Percentiles rank a stretch among this genome's conserved stretches.
These are phyloP conservation scores for Miscanthus sacchariflorus DNA, from an alignment of 202 grass and related monocot species.

Conservation along the genomic window DNA sequence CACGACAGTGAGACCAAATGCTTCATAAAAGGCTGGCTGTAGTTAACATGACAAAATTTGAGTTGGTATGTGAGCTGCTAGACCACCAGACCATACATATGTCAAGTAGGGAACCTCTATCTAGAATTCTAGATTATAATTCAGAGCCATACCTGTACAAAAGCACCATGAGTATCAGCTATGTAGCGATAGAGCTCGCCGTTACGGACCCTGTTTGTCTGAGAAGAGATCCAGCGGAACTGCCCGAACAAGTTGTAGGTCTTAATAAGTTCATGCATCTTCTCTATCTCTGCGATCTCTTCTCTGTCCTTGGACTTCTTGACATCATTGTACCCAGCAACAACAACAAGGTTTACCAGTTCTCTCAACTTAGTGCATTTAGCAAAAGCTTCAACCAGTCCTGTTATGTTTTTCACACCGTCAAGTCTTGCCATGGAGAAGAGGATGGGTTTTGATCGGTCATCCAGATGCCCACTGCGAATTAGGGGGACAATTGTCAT, in stretches of 20 bases:
- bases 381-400: constrained; percentile 82
- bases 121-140: background rate
- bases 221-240: constrained; percentile 96
- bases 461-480: constrained; percentile 87
- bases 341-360: constrained; percentile 87
- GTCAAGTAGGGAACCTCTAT: background rate
- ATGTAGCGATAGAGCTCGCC: constrained; percentile 98
- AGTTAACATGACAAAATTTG: constrained; percentile 16
- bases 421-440: constrained; percentile 99
- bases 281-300: constrained; percentile 96
- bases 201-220: constrained; percentile 86
- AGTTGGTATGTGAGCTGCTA: constrained; percentile 26
- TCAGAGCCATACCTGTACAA: constrained; percentile 79
- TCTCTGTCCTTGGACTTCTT: constrained; percentile 90
- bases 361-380: constrained; percentile 74
- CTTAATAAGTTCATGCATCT: constrained; percentile 91
- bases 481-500: constrained; percentile 8
- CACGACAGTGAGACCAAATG: constrained; percentile 94
- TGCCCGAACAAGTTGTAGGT: constrained; percentile 85
- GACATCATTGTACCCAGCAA: constrained; percentile 85
- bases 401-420: constrained; percentile 95
- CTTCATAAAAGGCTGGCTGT: constrained; percentile 98
- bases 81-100: background rate
- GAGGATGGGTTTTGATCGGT: constrained; percentile 87
- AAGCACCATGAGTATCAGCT: constrained; percentile 83